Percentiles rank a stretch among this genome's conserved stretches.
Evolutionary conservation across 306 rosid species (phyloP).

Genomic region (Trichosanthes cucumerina): DNA sequence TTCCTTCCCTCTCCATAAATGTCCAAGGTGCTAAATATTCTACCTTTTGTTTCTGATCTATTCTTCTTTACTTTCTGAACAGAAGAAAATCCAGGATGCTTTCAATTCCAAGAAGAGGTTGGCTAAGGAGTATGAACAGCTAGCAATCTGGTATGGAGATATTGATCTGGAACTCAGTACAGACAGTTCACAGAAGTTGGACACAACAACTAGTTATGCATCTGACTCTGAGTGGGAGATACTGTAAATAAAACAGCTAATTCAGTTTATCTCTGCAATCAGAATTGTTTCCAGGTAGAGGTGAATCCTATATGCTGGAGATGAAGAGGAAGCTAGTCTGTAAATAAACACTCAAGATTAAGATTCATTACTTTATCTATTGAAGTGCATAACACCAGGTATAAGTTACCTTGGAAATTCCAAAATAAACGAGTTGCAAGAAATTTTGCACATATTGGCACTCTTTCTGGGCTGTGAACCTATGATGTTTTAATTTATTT

Average conservation of each 20-base stretch:
- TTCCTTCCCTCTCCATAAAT: not conserved
- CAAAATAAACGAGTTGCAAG: not conserved
- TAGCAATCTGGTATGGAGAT: constrained; percentile 84
- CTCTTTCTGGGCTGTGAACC: not conserved
- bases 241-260: constrained; percentile 26
- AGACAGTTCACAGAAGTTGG: constrained; percentile 12
- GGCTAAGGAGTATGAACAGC: constrained; percentile 72
- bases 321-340: constrained; percentile 1
- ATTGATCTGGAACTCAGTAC: constrained; percentile 19
- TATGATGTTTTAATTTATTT: not conserved
- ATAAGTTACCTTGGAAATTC: not conserved
- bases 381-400: not conserved
- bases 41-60: not conserved
- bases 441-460: not conserved
- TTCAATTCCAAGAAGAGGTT: constrained; percentile 60
- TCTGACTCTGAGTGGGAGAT: constrained; percentile 84
- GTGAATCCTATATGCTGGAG: not conserved
- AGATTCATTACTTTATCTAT: not conserved
- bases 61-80: constrained; percentile 9
- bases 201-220: constrained; percentile 18
- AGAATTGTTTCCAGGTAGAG: not conserved
- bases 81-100: constrained; percentile 70
- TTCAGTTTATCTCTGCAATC: constrained; percentile 4
- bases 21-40: not conserved
- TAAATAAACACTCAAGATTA: not conserved